Percentiles rank a stretch among this genome's conserved stretches.
phyloP scores from a whole-genome alignment of 2,329 filamentous ascomycete species.

The Diaporthe citriasiana region DNA sequence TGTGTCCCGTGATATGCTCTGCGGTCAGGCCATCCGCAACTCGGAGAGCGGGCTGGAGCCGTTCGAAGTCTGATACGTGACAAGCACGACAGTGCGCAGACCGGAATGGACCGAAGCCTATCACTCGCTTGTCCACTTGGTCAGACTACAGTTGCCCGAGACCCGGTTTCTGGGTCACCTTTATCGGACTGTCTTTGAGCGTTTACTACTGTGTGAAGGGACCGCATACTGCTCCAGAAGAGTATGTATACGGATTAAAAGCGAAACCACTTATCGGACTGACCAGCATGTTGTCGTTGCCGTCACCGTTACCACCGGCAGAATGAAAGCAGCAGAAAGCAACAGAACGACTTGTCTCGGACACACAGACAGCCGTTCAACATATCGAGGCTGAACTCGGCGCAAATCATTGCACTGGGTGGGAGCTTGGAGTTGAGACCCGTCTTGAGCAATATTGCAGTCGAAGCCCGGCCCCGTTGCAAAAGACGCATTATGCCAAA shows the following conservation, averaged over 20 bases:
- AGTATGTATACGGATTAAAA: too few relatives aligned
- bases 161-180: conserved; percentile 25
- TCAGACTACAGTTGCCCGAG: conserved; percentile 27
- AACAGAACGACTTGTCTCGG: not conserved
- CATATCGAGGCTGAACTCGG: not conserved
- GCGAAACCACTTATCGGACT: too few relatives aligned
- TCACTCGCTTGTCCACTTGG: not conserved
- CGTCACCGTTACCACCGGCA: not conserved
- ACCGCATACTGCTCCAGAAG: too few relatives aligned
- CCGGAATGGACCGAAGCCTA: conserved; percentile 25
- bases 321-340: not conserved
- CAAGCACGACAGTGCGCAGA: conserved; percentile 4
- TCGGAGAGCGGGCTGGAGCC: conserved; percentile 1
- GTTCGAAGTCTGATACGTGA: conserved; percentile 5
- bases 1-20: conserved; percentile 27
- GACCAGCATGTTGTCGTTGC: not conserved
- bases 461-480: not conserved
- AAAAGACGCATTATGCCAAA: not conserved
- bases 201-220: too few relatives aligned
- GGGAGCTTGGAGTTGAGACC: not conserved
- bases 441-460: not conserved
- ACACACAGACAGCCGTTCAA: not conserved
- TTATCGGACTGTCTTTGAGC: not conserved
- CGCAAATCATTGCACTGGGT: not conserved
- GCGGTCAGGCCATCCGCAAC: conserved; percentile 24